These are phyloP conservation scores for Canna indica DNA, from an alignment of 176 grass and related monocot species.

Conservation along the genomic window DNA sequence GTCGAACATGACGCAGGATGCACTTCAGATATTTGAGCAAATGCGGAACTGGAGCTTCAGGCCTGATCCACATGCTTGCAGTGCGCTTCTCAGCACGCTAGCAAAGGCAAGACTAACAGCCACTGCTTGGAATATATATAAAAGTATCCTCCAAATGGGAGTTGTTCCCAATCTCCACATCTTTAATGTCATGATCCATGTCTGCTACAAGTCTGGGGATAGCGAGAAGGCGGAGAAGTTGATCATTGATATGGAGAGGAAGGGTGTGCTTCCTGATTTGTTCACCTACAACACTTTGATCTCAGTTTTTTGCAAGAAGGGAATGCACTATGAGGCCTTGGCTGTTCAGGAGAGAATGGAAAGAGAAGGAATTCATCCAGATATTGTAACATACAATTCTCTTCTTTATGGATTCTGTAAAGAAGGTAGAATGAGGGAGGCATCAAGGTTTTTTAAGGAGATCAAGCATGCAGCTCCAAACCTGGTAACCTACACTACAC, in stretches of 20 bases:
- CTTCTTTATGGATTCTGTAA: slow-evolving; percentile 65
- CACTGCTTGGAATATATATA: slow-evolving; percentile 59
- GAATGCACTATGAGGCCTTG: slow-evolving; percentile 81
- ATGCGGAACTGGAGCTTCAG: slow-evolving; percentile 23
- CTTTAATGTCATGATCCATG: slow-evolving; percentile 83
- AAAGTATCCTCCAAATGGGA: slow-evolving; percentile 32
- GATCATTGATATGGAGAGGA: slow-evolving; percentile 44
- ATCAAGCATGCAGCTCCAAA: slow-evolving; percentile 33
- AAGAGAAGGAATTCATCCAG: slow-evolving; percentile 39
- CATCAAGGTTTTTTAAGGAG: slow-evolving; percentile 37
- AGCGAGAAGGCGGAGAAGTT: slow-evolving; percentile 30
- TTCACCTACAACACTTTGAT: slow-evolving; percentile 81
- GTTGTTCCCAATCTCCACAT: slow-evolving; percentile 52
- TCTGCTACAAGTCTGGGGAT: slow-evolving; percentile 65
- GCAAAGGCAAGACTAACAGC: slow-evolving; percentile 51
- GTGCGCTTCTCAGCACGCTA: slow-evolving; percentile 42
- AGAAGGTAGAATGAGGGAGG: slow-evolving; percentile 63
- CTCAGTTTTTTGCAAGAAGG: slow-evolving; percentile 63
- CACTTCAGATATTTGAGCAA: slow-evolving; percentile 29
- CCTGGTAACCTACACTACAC: slow-evolving; percentile 62
- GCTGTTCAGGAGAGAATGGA: slow-evolving; percentile 56
- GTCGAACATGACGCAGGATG: slow-evolving; percentile 31
- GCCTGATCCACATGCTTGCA: slow-evolving; percentile 53
- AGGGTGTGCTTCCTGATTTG: slow-evolving; percentile 31
- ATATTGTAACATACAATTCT: slow-evolving; percentile 66